phyloP scores from a whole-genome alignment of 78 protist genomes.

The Anaeramoeba flamelloides region DNA sequence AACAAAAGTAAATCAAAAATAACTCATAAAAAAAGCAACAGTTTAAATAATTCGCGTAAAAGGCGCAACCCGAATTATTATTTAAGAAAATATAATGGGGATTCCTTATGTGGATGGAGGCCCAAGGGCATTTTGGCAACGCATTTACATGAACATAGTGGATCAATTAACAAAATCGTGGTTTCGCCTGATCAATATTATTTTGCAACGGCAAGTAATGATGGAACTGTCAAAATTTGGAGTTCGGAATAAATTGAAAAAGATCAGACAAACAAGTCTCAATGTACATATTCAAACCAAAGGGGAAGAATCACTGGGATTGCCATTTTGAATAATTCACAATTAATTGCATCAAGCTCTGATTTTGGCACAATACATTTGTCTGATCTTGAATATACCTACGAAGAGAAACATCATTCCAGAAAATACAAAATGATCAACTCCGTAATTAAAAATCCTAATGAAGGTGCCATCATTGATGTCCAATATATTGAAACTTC shows the following conservation, averaged over 20 bases:
- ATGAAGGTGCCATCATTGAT: background rate
- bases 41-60: too few species aligned
- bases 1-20: too few species aligned
- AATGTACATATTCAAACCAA: slow-evolving; percentile 33
- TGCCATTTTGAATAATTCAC: background rate
- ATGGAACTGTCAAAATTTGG: slow-evolving; percentile 2
- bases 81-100: background rate
- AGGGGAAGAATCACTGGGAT: slow-evolving; percentile 25
- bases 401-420: too few species aligned
- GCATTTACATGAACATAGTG: background rate
- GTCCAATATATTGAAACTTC: background rate
- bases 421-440: too few species aligned
- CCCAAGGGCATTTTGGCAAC: background rate
- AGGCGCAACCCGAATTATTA: too few species aligned
- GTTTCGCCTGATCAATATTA: background rate
- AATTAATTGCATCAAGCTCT: background rate
- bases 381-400: too few species aligned
- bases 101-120: background rate
- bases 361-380: background rate
- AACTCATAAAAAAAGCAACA: too few species aligned
- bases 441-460: too few species aligned
- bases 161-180: background rate
- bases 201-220: background rate
- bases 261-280: slow-evolving; percentile 36
- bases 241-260: slow-evolving; percentile 25